These are phyloP conservation scores for Ophiocordyceps sinensis DNA, from an alignment of 2,329 filamentous ascomycete species.

Conservation along the genomic window DNA sequence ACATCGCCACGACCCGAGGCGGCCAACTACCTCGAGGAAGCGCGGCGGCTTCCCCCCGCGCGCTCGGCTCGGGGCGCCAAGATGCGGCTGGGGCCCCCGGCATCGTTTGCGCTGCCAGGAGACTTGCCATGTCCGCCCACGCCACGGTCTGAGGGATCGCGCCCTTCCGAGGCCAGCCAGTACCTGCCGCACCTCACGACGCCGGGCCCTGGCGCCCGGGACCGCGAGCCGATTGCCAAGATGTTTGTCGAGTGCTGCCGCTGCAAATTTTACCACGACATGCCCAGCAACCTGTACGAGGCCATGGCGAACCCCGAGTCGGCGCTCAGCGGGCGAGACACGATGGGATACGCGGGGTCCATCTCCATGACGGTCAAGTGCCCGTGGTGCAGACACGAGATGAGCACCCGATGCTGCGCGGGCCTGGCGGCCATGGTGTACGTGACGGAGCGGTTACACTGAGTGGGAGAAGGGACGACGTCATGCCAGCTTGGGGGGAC, in stretches of 20 bases:
- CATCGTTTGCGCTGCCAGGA: conserved; percentile 4
- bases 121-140: neutral
- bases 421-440: conserved; percentile 54
- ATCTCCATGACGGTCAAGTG: conserved; percentile 50
- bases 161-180: conserved; percentile 1
- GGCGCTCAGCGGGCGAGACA: conserved; percentile 32
- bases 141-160: neutral
- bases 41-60: conserved; percentile 5
- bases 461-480: neutral
- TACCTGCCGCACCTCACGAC: conserved; percentile 3
- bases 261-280: conserved; percentile 51
- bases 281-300: conserved; percentile 49
- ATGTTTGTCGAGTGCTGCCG: conserved; percentile 52
- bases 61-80: conserved; percentile 3
- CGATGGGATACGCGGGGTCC: conserved; percentile 37
- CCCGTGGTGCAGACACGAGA: conserved; percentile 58
- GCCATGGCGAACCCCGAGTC: conserved; percentile 47
- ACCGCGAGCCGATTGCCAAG: conserved; percentile 36
- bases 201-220: conserved; percentile 2
- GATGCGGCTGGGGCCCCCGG: conserved; percentile 8
- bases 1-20: conserved; percentile 3
- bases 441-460: conserved; percentile 48
- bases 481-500: neutral
- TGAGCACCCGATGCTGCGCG: conserved; percentile 54
- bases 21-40: conserved; percentile 9